Base-by-base conservation (phyloP, 2,329 filamentous ascomycete genomes). In the Alternaria sp. region DNA sequence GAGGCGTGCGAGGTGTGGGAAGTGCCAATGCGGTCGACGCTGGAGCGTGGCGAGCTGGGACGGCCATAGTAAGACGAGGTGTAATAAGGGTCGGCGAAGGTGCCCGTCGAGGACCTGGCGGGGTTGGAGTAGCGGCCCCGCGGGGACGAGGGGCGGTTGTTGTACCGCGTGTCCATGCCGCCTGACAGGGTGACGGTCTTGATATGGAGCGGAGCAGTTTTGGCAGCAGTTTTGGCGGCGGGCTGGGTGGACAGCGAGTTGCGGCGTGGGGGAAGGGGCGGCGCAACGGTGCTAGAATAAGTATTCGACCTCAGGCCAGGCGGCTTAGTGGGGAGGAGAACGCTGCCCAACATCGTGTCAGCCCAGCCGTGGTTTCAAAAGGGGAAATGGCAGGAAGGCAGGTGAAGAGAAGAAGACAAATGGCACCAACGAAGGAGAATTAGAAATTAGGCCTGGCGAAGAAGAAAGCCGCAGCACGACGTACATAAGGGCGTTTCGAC, bases 101-200 rank as follows among this genome's bases (percentile, higher is more conserved):
- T 79, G 57, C 78, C 79, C 4, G 78, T 80, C 32, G 79, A 80
- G 19, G 78, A 72, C 50, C 79, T 69, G 4, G 69, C 77, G 7
- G 78, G 78, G 51, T 77, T 75, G 25, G 62, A 60, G 47, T 73
- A 67, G 28, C 77, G 77, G 11, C 68, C 62, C 4, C 77, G 73
- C n/a, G 79, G 79, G 23, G 79, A 80, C 32, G 71, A 67, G 12
- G 78, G 68, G 56, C 79, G 74, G 59, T 74, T 71, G 70, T 79
- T 71, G 70, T 79, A 74, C 49, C 77, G 70, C 56, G 77, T 74
- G 57, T 76, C 76, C 77, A 79, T 80, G 65, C 59, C 67, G 65
- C 60, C 66, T 23, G 69, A 63, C 43, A 67, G 60, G 3, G 69
- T 73, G 59, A 68, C 57, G 54, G 69, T 66, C 54, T 71, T 69